Evolutionary conservation across 176 grass and related monocot genomes (phyloP).

Genomic region (Luzula sylvatica): DNA sequence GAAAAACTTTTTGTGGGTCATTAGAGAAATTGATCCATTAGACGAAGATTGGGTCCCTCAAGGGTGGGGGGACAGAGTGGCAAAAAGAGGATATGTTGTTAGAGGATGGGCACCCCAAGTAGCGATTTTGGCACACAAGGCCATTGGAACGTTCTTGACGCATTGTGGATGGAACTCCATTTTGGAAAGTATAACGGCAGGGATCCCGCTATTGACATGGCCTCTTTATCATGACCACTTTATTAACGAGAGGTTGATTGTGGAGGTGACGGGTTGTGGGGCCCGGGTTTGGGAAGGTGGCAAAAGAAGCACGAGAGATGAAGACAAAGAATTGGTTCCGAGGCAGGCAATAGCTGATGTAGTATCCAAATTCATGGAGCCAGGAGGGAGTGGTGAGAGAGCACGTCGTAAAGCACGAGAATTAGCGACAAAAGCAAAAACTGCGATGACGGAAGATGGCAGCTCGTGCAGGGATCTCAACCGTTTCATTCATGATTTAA

Average conservation of each 20-base stretch:
- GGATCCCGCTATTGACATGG: too few relatives aligned
- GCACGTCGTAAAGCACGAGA: constrained; percentile 12
- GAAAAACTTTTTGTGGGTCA: too few relatives aligned
- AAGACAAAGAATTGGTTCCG: constrained; percentile 32
- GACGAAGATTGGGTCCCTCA: constrained; percentile 31
- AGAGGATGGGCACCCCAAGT: constrained; percentile 58
- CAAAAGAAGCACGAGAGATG: constrained; percentile 26
- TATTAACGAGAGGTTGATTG: constrained; percentile 61
- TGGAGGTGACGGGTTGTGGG: constrained; percentile 38
- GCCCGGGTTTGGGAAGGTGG: constrained; percentile 39
- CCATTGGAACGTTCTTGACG: constrained; percentile 51
- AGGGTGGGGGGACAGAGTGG: constrained; percentile 43
- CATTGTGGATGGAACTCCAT: constrained; percentile 60
- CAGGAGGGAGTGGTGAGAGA: constrained; percentile 12
- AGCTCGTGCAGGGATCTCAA: constrained; percentile 32
- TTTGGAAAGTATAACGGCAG: constrained; percentile 43
- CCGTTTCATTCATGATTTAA: constrained; percentile 41
- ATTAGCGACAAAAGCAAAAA: constrained; percentile 13
- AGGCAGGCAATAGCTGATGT: constrained; percentile 26
- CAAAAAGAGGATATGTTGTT: constrained; percentile 31
- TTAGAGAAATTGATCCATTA: too few relatives aligned
- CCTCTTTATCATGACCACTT: constrained; percentile 72
- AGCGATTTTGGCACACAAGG: constrained; percentile 36
- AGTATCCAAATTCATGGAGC: constrained; percentile 34
- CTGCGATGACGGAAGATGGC: constrained; percentile 27